These are phyloP conservation scores for Omphalotus guepiniiformis DNA, from an alignment of 768 basidiomycete species.

Conservation along the genomic window DNA sequence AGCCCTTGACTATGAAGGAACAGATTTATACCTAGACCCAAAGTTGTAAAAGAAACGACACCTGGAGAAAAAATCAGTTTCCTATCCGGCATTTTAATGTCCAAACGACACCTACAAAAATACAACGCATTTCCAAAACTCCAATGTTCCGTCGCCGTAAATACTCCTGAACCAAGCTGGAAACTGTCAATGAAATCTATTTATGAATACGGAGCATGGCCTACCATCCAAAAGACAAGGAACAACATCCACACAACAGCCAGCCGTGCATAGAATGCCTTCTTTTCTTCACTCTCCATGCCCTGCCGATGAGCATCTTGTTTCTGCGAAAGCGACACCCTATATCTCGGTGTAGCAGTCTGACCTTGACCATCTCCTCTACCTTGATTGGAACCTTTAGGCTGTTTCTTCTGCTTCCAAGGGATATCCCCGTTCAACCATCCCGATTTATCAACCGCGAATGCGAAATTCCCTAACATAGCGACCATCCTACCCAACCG, in stretches of 20 bases:
- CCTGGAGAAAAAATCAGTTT: constrained; percentile 45
- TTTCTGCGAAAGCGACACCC: constrained; percentile 20
- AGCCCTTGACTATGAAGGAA: background rate
- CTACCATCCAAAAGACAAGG: constrained; percentile 74
- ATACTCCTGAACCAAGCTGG: constrained; percentile 66
- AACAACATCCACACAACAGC: constrained; percentile 56
- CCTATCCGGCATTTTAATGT: too few relatives aligned
- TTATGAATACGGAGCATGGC: constrained; percentile 13
- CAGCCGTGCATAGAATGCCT: constrained; percentile 55
- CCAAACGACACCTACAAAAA: constrained; percentile 73
- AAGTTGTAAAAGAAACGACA: constrained; percentile 68
- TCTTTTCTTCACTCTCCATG: constrained; percentile 42
- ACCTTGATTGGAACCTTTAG: constrained; percentile 1
- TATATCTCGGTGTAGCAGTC: constrained; percentile 1
- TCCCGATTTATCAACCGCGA: constrained; percentile 32
- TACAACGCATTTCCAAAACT: constrained; percentile 58
- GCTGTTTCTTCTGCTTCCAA: too few relatives aligned
- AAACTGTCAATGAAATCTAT: background rate
- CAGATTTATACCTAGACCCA: constrained; percentile 51
- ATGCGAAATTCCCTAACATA: constrained; percentile 48
- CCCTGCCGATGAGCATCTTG: constrained; percentile 26
- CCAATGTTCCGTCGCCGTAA: constrained; percentile 69
- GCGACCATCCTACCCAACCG: constrained; percentile 54
- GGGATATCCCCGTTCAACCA: background rate
- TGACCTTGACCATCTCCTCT: background rate